Evolutionary conservation across 108 stramenopile genomes (phyloP), one percentile per base, ranked within the genome.

Genomic region (Cyclotella atomus): DNA sequence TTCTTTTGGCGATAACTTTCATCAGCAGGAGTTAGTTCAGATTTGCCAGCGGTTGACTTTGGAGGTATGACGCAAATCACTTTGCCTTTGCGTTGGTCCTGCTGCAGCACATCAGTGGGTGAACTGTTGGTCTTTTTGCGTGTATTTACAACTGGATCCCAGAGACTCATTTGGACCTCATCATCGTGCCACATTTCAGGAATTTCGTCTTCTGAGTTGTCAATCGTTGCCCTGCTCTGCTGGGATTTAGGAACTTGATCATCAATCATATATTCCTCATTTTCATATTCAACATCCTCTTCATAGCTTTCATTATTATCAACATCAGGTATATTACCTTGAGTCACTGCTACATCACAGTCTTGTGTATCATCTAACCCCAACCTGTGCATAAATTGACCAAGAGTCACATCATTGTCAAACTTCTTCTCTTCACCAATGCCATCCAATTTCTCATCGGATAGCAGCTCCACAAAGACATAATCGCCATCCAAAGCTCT

Each of bases 401-500:
- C 78, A 41, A 70, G 46, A 27, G 77, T 71, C 3, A 52, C 59
- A 54, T 65, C 70, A 30, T 46, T 50, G 2, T 35, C n/a, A n/a
- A n/a, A 46, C 29, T 17, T 59, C 12, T 1, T 30, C 21, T 44
- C 44, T 15, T 20, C 63, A 29, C 53, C 60, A 20, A 28, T 63
- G n/a, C 29, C 56, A 24, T 27, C 67, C 29, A 24, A 59, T 16
- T 53, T 23, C 23, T 74, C 88, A 27, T 43, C 35, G 19, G 85
- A 75, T 2, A 86, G 28, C 10, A 97, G 46, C 69, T 92, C 86
- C 14, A 97, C 88, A 84, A 84, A 96, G 3, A 97, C 95, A 16
- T 65, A 56, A 76, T 97, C 95, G 0, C 95, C 95, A 84, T 96
- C 87, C 44, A 96, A 67, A 0, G 93, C 93, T 14, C 97, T 80